A percentile compares a stretch with the other conserved stretches of the same genome.
These are phyloP conservation scores for Rhodosorus marinus DNA, from an alignment of 23 red algal species.

Conservation along the genomic window DNA sequence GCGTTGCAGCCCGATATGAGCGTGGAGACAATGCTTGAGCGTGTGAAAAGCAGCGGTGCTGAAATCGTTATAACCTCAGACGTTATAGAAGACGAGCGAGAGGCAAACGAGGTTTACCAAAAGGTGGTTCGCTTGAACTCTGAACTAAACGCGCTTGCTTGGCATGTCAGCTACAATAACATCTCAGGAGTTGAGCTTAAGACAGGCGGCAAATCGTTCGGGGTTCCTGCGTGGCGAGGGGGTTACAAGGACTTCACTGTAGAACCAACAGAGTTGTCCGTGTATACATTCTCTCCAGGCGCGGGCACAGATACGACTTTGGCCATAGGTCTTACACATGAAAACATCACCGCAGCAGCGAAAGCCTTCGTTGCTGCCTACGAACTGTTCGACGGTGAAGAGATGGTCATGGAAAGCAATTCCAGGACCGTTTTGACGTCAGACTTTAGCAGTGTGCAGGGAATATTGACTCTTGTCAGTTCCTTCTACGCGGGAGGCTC, in stretches of 20 bases:
- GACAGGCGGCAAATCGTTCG: no score
- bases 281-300: slow-evolving; percentile 7
- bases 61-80: slow-evolving; percentile 19
- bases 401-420: no score
- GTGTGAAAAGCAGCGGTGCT: slow-evolving; percentile 9
- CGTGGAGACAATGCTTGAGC: slow-evolving; percentile 5
- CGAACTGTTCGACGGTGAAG: slow-evolving; percentile 8
- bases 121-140: slow-evolving; percentile 8
- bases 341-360: slow-evolving; percentile 12
- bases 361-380: slow-evolving; percentile 38
- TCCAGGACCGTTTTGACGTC: slow-evolving; percentile 21
- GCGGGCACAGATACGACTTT: neutral
- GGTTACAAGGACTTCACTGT: slow-evolving; percentile 34
- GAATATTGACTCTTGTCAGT: slow-evolving; percentile 17
- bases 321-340: slow-evolving; percentile 14
- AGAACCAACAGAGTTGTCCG: slow-evolving; percentile 26
- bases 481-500: slow-evolving; percentile 32
- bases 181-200: slow-evolving; percentile 47
- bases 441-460: slow-evolving; percentile 22
- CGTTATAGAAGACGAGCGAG: slow-evolving; percentile 28
- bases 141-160: slow-evolving; percentile 13
- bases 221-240: slow-evolving; percentile 40
- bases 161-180: slow-evolving; percentile 21
- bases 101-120: slow-evolving; percentile 10
- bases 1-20: slow-evolving; percentile 23